Base-by-base conservation (phyloP, 2,329 filamentous ascomycete genomes). In the Ophiostoma sp. region DNA sequence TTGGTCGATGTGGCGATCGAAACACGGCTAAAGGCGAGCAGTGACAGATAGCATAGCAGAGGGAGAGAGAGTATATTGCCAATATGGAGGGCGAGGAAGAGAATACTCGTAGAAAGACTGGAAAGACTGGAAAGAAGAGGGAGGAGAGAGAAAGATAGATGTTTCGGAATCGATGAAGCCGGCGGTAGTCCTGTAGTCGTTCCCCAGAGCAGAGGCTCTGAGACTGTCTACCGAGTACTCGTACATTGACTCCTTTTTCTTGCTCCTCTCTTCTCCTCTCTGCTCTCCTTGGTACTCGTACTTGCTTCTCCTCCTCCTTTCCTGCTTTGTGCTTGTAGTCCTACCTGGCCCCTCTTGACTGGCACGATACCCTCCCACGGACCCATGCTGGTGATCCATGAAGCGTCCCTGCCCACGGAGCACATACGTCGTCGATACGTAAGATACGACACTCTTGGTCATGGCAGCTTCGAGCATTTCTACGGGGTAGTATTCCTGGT, bases 1-100 rank as follows among this genome's bases (percentile, higher is more conserved):
- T 41, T 62, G 58, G 36, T 40, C 44, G 69, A 52, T 18, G 41
- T 38, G 72, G 74, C 70, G 64, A 69, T 68, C 42, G 65, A 69
- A 73, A 76, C 71, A 70, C 62, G 52, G 49, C 49, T 55, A 55
- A 55, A 55, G 49, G 27, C 27, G 27, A 27, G 27, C 27, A 27
- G 27, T 27, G 27, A 27, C 27, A 27, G 27, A 27, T 27, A 27
- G 27, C 27, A 27, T 2, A 66, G 12, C 38, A 12, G 36, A 64
- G 49, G 36, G 66, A 11, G 3, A 38, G 36, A 60, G n/a, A 62
- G 49, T 9, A 18, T 36, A 55, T 27, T 27, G 49, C 5, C 5
- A 27, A 18, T 55, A 55, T 18, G 27, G 49, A 27, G 18, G 12
- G 18, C 12, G 27, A 27, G 27, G 45, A 5, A 47, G 45, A 47